Percentiles rank a stretch among this genome's conserved stretches.
phyloP scores from a whole-genome alignment of 306 rosid species.

The Gastrolobium bilobum region DNA sequence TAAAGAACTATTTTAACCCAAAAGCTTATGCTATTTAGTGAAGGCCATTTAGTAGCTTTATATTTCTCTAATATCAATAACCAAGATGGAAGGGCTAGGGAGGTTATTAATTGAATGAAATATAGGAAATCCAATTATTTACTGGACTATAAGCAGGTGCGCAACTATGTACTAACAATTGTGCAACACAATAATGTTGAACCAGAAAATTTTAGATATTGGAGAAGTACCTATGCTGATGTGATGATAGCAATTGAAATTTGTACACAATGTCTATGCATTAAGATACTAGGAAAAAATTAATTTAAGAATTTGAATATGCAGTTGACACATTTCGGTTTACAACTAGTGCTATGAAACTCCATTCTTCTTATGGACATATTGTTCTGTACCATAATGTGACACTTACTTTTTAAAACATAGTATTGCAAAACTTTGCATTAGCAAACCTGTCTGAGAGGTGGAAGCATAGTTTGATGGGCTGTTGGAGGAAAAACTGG shows the following conservation, averaged over 20 bases:
- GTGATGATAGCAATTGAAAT: slow-evolving; percentile 28
- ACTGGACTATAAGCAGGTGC: slow-evolving; percentile 3
- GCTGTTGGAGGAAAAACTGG: slow-evolving; percentile 67
- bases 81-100: neutral
- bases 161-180: slow-evolving; percentile 14
- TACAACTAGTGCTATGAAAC: slow-evolving; percentile 7
- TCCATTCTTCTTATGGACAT: neutral
- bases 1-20: too few species aligned
- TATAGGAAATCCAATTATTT: slow-evolving; percentile 19
- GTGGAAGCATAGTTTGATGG: slow-evolving; percentile 65
- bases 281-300: slow-evolving; percentile 12
- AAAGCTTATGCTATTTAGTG: too few species aligned
- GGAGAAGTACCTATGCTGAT: slow-evolving; percentile 1
- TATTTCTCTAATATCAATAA: neutral
- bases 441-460: slow-evolving; percentile 70
- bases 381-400: neutral
- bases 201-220: slow-evolving; percentile 6
- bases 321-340: neutral
- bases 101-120: slow-evolving; percentile 13
- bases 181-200: slow-evolving; percentile 2
- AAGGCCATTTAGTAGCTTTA: neutral
- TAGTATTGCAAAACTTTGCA: slow-evolving; percentile 41
- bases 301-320: slow-evolving; percentile 14
- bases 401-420: slow-evolving; percentile 19
- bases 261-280: neutral